Percentiles rank a stretch among this genome's conserved stretches.
phyloP scores from a whole-genome alignment of 768 basidiomycete species.

The Chlorophyllum brunneum region DNA sequence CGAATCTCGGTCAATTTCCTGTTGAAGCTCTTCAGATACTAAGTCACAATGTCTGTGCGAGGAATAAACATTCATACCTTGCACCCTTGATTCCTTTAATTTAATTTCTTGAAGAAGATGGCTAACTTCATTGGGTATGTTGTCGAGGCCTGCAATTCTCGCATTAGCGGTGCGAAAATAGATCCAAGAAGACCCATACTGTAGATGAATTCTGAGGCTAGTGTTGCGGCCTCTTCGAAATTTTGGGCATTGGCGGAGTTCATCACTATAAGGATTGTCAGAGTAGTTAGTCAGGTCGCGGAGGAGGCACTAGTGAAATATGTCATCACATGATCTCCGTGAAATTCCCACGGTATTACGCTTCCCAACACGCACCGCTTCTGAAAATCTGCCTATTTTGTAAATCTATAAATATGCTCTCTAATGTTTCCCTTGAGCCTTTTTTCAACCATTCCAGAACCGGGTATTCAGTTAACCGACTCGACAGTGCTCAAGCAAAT shows the following conservation, averaged over 20 bases:
- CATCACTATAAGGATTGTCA: slow-evolving; percentile 6
- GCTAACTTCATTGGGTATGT: slow-evolving; percentile 49
- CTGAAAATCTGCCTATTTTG: neutral
- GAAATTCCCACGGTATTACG: neutral
- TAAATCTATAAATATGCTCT: neutral
- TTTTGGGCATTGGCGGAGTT: slow-evolving; percentile 20
- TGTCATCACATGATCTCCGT: neutral
- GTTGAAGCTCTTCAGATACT: slow-evolving; percentile 37
- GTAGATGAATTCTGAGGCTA: slow-evolving; percentile 55
- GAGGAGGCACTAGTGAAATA: neutral
- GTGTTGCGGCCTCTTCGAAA: slow-evolving; percentile 49
- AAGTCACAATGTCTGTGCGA: neutral
- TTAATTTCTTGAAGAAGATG: slow-evolving; percentile 51
- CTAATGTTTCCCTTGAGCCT: too few relatives aligned
- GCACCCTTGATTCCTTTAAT: slow-evolving; percentile 37
- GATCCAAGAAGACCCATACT: slow-evolving; percentile 28
- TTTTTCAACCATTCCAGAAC: too few relatives aligned
- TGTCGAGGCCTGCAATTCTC: slow-evolving; percentile 41
- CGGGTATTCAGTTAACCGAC: too few relatives aligned
- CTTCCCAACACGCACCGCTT: neutral
- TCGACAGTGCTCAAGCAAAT: too few relatives aligned
- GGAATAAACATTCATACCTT: slow-evolving; percentile 29
- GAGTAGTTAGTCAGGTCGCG: too few relatives aligned
- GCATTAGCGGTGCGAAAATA: neutral
- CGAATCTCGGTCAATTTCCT: slow-evolving; percentile 46